A percentile compares a stretch with the other conserved stretches of the same genome.
phyloP scores from a whole-genome alignment of 2,329 filamentous ascomycete genomes.

The Hirsutella rhossiliensis region DNA sequence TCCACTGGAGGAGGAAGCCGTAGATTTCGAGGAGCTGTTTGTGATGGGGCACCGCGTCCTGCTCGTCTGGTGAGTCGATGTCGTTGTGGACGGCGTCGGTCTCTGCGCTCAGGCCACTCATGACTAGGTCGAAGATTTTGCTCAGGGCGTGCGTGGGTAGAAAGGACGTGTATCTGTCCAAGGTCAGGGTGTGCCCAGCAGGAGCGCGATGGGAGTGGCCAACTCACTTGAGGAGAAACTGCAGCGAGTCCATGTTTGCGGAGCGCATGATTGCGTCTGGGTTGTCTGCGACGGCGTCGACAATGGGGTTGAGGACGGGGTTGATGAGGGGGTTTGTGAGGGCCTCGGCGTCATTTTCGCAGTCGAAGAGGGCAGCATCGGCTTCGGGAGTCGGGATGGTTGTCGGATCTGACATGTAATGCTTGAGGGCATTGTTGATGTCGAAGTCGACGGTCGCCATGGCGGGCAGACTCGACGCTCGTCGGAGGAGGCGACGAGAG shows the following conservation, averaged over 20 bases:
- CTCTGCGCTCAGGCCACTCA: conserved; percentile 74
- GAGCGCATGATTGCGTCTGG: conserved; percentile 76
- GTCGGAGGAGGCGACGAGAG: not conserved
- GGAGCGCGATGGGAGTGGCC: conserved; percentile 27
- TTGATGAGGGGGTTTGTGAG: conserved; percentile 72
- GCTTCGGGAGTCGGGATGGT: conserved; percentile 79
- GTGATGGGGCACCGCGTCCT: conserved; percentile 75
- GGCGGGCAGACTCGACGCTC: conserved; percentile 17
- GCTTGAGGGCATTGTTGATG: conserved; percentile 91
- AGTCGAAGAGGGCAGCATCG: conserved; percentile 70
- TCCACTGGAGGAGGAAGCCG: conserved; percentile 90
- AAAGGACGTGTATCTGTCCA: conserved; percentile 66
- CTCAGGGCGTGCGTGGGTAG: conserved; percentile 74
- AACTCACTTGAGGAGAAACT: conserved; percentile 92
- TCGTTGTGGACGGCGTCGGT: conserved; percentile 78
- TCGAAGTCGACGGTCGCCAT: conserved; percentile 81
- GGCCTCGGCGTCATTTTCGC: conserved; percentile 81
- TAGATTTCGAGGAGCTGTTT: conserved; percentile 90
- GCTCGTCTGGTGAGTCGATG: conserved; percentile 75
- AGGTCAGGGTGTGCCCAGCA: conserved; percentile 35
- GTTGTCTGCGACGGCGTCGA: conserved; percentile 84
- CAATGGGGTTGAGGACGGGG: conserved; percentile 76
- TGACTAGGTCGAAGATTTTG: conserved; percentile 85
- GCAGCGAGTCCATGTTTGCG: conserved; percentile 78
- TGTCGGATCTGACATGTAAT: conserved; percentile 88